phyloP scores from a whole-genome alignment of 805 yeast species.

The Zygosaccharomyces kombuchaensis region DNA sequence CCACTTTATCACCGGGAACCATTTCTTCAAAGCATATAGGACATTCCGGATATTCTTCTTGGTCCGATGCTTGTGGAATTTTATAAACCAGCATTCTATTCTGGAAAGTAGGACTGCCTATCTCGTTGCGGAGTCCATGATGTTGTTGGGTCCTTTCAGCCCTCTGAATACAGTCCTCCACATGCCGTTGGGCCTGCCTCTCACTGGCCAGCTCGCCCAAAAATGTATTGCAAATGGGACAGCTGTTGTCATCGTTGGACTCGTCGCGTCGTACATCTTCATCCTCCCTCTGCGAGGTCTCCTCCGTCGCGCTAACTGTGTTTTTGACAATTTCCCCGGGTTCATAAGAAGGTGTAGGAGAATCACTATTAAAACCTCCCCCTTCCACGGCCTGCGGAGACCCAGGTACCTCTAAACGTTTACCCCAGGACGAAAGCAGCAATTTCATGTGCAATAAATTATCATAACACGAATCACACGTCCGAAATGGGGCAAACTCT shows the following conservation, averaged over 20 bases:
- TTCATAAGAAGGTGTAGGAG: slow-evolving; percentile 12
- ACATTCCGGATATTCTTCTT: slow-evolving; percentile 61
- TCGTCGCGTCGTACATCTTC: slow-evolving; percentile 11
- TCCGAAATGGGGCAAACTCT: slow-evolving; percentile 50
- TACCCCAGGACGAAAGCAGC: slow-evolving; percentile 21
- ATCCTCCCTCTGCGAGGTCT: slow-evolving; percentile 6
- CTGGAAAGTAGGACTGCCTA: slow-evolving; percentile 23
- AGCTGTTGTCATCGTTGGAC: slow-evolving; percentile 28
- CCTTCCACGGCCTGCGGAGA: not conserved
- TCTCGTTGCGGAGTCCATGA: slow-evolving; percentile 58
- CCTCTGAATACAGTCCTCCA: slow-evolving; percentile 57
- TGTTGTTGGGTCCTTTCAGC: slow-evolving; percentile 47
- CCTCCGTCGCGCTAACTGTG: slow-evolving; percentile 7
- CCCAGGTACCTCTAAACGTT: slow-evolving; percentile 11
- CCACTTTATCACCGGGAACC: slow-evolving; percentile 81
- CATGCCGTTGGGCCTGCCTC: slow-evolving; percentile 54
- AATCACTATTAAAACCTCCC: not conserved
- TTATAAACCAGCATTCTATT: slow-evolving; percentile 85
- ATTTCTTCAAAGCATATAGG: slow-evolving; percentile 91
- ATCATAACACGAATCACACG: slow-evolving; percentile 53
- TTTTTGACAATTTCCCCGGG: slow-evolving; percentile 35
- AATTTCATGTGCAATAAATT: slow-evolving; percentile 38
- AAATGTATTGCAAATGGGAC: slow-evolving; percentile 40
- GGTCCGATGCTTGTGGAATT: slow-evolving; percentile 27
- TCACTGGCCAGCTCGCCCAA: slow-evolving; percentile 17